Conservation (phyloP, 2,329 filamentous ascomycete species). For the Pseudopithomyces chartarum region DNA sequence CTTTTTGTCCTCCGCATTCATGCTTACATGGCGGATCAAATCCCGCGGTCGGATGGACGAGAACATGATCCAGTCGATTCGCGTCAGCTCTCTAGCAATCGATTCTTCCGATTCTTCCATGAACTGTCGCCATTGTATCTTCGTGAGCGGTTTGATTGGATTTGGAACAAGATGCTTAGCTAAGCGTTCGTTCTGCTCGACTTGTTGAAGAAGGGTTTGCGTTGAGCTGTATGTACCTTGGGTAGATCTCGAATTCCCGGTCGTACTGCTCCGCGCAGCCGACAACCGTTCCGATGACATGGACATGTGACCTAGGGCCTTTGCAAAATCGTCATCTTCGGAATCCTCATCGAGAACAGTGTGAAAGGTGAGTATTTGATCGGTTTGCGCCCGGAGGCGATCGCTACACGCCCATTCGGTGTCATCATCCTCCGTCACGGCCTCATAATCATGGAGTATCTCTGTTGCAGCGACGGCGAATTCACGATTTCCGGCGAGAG, state of each 20-base stretch:
- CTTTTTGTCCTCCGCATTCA: slow-evolving; percentile 72
- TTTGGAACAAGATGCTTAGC: slow-evolving; percentile 74
- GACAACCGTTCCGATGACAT: slow-evolving; percentile 35
- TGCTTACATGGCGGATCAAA: slow-evolving; percentile 86
- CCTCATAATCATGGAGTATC: slow-evolving; percentile 78
- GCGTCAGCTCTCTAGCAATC: slow-evolving; percentile 87
- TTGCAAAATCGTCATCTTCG: slow-evolving; percentile 40
- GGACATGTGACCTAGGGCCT: slow-evolving; percentile 36
- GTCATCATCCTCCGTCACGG: slow-evolving; percentile 84
- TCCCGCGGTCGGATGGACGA: slow-evolving; percentile 92
- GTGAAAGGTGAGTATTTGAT: slow-evolving; percentile 49
- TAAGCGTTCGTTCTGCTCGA: slow-evolving; percentile 81
- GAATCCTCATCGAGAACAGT: slow-evolving; percentile 47
- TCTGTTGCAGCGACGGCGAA: slow-evolving; percentile 86
- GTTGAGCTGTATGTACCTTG: slow-evolving; percentile 41
- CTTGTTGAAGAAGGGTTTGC: slow-evolving; percentile 63
- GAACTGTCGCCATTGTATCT: slow-evolving; percentile 85
- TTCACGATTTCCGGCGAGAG: slow-evolving; percentile 76
- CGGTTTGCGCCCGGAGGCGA: slow-evolving; percentile 57
- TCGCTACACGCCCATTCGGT: slow-evolving; percentile 90
- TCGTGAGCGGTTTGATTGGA: slow-evolving; percentile 73
- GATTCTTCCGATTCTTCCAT: slow-evolving; percentile 86
- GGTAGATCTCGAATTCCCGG: slow-evolving; percentile 27
- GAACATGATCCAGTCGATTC: slow-evolving; percentile 99
- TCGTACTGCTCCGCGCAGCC: slow-evolving; percentile 35